A percentile compares a stretch with the other conserved stretches of the same genome.
phyloP scores from a whole-genome alignment of 805 yeast species.

The Candida ovalis region DNA sequence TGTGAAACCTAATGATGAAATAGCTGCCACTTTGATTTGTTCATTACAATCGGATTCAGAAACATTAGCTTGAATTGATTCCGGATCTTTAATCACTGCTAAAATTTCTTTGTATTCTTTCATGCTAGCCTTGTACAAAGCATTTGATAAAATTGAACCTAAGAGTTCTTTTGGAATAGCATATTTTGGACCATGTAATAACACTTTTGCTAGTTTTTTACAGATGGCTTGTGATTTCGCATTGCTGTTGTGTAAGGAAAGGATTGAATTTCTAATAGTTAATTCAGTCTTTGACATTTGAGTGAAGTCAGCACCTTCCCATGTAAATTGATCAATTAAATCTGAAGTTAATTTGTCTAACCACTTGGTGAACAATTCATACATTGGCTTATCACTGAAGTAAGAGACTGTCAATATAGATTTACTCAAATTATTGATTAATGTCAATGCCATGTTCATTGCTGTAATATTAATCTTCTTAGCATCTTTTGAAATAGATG shows the following conservation, averaged over 20 bases:
- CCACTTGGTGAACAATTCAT: constrained; percentile 10
- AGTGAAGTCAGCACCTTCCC: constrained; percentile 32
- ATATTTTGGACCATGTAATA: constrained; percentile 50
- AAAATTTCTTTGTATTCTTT: constrained; percentile 60
- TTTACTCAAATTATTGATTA: constrained; percentile 31
- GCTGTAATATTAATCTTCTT: constrained; percentile 31
- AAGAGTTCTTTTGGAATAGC: constrained; percentile 52
- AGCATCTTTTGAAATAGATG: constrained; percentile 22
- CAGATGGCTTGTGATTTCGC: constrained; percentile 32
- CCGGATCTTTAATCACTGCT: constrained; percentile 48
- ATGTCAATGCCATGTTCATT: constrained; percentile 33
- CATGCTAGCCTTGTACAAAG: constrained; percentile 23
- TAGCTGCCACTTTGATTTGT: constrained; percentile 53
- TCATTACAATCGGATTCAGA: constrained; percentile 13
- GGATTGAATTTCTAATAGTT: constrained; percentile 39
- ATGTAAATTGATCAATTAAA: constrained; percentile 32
- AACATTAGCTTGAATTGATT: constrained; percentile 40
- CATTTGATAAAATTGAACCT: constrained; percentile 35
- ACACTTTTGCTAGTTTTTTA: constrained; percentile 41
- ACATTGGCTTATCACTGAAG: constrained; percentile 14
- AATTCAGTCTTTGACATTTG: constrained; percentile 34
- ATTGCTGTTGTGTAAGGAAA: constrained; percentile 35
- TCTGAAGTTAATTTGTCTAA: constrained; percentile 13
- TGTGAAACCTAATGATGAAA: constrained; percentile 52
- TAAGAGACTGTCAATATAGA: constrained; percentile 23